These are phyloP conservation scores for Acrasis kona DNA, from an alignment of 78 protist species.

Conservation along the genomic window DNA sequence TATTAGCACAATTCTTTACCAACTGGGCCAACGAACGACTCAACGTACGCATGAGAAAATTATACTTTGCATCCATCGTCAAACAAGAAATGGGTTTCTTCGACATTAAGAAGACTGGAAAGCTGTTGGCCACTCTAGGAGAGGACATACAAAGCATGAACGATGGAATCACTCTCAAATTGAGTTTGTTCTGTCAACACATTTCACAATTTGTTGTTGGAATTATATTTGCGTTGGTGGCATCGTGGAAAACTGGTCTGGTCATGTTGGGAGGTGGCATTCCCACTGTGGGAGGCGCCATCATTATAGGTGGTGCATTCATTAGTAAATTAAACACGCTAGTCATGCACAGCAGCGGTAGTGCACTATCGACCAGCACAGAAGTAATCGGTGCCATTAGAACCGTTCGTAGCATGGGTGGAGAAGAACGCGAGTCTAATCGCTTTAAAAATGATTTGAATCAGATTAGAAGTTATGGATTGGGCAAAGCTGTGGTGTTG, in stretches of 20 bases:
- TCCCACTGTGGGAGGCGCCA: neutral
- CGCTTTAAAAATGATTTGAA: neutral
- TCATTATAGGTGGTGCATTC: neutral
- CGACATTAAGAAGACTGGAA: constrained; percentile 71
- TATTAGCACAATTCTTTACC: too few species aligned
- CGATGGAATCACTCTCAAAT: neutral
- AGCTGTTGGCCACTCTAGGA: constrained; percentile 59
- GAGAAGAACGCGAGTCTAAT: neutral
- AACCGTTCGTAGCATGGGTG: neutral
- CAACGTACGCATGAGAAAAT: constrained; percentile 38
- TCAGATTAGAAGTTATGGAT: neutral
- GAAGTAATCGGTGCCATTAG: neutral
- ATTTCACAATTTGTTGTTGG: neutral
- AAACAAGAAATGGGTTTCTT: constrained; percentile 78
- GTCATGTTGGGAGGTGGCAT: neutral
- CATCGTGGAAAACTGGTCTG: neutral
- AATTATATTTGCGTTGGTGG: neutral
- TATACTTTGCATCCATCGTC: constrained; percentile 40
- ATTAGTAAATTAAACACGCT: neutral
- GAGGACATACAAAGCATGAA: neutral
- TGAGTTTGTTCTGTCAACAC: neutral
- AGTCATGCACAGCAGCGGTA: neutral
- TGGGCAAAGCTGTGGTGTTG: neutral
- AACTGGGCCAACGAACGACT: constrained; percentile 41
- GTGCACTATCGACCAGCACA: neutral